These are phyloP conservation scores for Pythium aphanidermatum DNA, from an alignment of 352 stramenopile genomes.

Conservation along the genomic window DNA sequence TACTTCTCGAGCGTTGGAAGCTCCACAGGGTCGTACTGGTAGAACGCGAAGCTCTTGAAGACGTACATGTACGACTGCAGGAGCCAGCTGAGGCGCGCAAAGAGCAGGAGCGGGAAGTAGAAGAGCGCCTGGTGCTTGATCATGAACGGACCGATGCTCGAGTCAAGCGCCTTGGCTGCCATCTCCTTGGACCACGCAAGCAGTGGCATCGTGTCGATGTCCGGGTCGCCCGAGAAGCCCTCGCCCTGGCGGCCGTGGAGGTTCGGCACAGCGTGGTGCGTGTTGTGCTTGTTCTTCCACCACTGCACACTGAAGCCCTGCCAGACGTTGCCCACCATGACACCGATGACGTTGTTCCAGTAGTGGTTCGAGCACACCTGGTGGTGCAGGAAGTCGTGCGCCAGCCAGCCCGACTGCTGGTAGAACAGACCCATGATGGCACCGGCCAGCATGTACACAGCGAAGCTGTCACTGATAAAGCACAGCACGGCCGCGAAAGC, in stretches of 20 bases:
- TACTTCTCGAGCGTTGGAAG: constrained; percentile 78
- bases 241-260: constrained; percentile 88
- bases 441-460: constrained; percentile 90
- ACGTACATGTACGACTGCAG: constrained; percentile 95
- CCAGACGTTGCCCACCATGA: constrained; percentile 96
- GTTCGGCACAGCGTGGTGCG: constrained; percentile 97
- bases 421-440: constrained; percentile 96
- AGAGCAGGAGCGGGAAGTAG: constrained; percentile 97
- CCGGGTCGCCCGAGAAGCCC: constrained; percentile 89
- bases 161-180: constrained; percentile 82
- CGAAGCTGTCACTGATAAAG: constrained; percentile 67
- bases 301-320: constrained; percentile 96
- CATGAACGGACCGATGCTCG: constrained; percentile 81
- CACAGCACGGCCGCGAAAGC: constrained; percentile 84
- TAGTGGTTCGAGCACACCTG: constrained; percentile 95
- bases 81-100: constrained; percentile 96
- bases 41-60: constrained; percentile 83
- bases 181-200: constrained; percentile 97
- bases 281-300: constrained; percentile 99
- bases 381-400: constrained; percentile 97
- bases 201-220: constrained; percentile 99
- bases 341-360: constrained; percentile 90
- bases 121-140: constrained; percentile 92
- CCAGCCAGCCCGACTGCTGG: constrained; percentile 98
- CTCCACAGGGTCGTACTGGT: constrained; percentile 79